Evolutionary conservation across 495 filamentous ascomycete species (phyloP).

Genomic region (Penicillium parvum): DNA sequence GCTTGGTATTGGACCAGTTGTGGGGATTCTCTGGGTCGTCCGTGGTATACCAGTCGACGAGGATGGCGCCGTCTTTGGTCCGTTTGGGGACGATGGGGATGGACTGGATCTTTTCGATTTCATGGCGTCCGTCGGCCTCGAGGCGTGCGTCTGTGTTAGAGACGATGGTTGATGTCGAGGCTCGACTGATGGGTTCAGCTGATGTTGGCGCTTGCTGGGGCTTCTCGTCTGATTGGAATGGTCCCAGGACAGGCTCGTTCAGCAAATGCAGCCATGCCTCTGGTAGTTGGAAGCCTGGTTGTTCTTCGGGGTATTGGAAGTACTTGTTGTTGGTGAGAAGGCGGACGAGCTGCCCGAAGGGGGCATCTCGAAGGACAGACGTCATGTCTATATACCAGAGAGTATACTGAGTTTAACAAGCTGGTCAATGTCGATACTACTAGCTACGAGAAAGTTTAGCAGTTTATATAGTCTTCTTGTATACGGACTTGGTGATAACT

Average conservation of each 20-base stretch:
- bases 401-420: too few species aligned
- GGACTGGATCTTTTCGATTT: conserved; percentile 42
- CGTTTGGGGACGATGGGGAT: conserved; percentile 43
- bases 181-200: conserved; percentile 13
- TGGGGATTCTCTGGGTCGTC: conserved; percentile 52
- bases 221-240: conserved; percentile 3
- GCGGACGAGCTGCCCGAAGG: conserved; percentile 51
- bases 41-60: conserved; percentile 55
- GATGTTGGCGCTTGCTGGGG: too few species aligned
- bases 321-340: conserved; percentile 44
- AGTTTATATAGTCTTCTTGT: neutral
- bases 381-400: conserved; percentile 12
- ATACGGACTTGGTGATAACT: neutral
- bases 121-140: conserved; percentile 31
- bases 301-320: conserved; percentile 53
- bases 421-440: neutral
- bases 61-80: conserved; percentile 33
- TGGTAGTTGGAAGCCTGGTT: conserved; percentile 46
- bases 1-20: conserved; percentile 44
- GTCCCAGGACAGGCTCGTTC: too few species aligned
- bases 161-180: conserved; percentile 16
- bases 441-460: neutral
- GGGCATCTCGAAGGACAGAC: conserved; percentile 44
- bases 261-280: conserved; percentile 37
- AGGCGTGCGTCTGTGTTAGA: conserved; percentile 36